Evolutionary conservation across 164 flowering plant species (phyloP).

Genomic region (Sextonia rubra): DNA sequence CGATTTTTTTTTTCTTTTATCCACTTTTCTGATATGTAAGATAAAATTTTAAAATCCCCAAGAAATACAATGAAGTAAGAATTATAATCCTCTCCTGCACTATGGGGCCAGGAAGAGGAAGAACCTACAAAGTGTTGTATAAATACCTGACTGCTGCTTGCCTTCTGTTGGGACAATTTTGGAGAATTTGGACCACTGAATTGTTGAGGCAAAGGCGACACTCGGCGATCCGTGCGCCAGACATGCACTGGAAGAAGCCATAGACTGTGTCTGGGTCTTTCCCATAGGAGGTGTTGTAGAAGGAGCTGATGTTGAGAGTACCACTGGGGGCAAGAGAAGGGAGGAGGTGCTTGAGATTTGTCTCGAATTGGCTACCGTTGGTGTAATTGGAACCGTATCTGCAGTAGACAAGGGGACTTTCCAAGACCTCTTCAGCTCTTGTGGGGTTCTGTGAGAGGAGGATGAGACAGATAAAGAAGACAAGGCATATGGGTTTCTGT

Average conservation of each 20-base stretch:
- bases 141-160: slow-evolving; percentile 18
- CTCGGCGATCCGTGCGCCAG: not conserved
- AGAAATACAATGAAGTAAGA: too few species aligned
- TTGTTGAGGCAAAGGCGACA: slow-evolving; percentile 17
- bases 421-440: too few species aligned
- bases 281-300: slow-evolving; percentile 17
- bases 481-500: too few species aligned
- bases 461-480: too few species aligned
- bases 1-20: too few species aligned
- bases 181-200: slow-evolving; percentile 10
- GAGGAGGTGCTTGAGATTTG: slow-evolving; percentile 19
- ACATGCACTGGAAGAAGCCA: slow-evolving; percentile 28
- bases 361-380: slow-evolving; percentile 4
- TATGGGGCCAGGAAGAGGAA: too few species aligned
- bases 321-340: slow-evolving; percentile 11
- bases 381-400: slow-evolving; percentile 1
- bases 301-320: slow-evolving; percentile 1
- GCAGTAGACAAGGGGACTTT: too few species aligned
- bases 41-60: too few species aligned
- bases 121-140: too few species aligned
- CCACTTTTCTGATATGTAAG: too few species aligned
- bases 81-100: too few species aligned
- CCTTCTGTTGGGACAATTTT: slow-evolving; percentile 18
- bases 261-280: slow-evolving; percentile 18
- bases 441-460: too few species aligned